Percentiles rank a stretch among this genome's conserved stretches.
Evolutionary conservation across 2,329 filamentous ascomycete genomes (phyloP).

Genomic region (Pyricularia grisea): DNA sequence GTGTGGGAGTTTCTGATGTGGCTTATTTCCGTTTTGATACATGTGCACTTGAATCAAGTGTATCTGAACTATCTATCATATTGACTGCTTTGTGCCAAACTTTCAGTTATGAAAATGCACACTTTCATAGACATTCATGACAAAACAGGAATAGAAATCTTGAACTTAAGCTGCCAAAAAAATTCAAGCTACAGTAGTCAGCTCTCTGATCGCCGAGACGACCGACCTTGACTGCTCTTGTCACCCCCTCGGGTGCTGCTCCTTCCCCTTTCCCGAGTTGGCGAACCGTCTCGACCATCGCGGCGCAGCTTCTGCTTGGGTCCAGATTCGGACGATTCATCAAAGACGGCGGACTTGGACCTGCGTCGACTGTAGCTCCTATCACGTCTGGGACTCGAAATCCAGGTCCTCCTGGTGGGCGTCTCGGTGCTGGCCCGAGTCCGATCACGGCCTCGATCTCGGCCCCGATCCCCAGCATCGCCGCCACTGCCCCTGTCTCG

Average conservation of each 20-base stretch:
- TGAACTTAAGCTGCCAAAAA: neutral
- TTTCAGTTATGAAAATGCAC: too few species aligned
- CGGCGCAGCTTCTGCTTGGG: neutral
- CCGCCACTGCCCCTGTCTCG: neutral
- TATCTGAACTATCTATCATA: too few species aligned
- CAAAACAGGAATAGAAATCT: neutral
- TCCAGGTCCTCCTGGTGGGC: neutral
- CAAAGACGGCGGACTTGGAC: neutral
- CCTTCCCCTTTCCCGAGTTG: neutral
- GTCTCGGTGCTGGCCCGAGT: neutral
- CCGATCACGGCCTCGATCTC: neutral
- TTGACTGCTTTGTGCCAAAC: too few species aligned
- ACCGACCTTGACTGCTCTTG: neutral
- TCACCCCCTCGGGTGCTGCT: neutral
- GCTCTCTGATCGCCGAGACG: neutral
- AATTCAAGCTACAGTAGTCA: neutral
- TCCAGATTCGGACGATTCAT: neutral
- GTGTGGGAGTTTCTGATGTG: too few species aligned
- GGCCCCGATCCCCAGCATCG: neutral
- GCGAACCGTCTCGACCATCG: neutral
- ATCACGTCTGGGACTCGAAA: neutral
- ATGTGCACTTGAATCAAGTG: too few species aligned
- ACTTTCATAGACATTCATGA: neutral
- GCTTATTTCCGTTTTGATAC: too few species aligned
- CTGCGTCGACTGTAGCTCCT: neutral